Conservation (phyloP, 345 rosid species). For the Turritis glabra region DNA sequence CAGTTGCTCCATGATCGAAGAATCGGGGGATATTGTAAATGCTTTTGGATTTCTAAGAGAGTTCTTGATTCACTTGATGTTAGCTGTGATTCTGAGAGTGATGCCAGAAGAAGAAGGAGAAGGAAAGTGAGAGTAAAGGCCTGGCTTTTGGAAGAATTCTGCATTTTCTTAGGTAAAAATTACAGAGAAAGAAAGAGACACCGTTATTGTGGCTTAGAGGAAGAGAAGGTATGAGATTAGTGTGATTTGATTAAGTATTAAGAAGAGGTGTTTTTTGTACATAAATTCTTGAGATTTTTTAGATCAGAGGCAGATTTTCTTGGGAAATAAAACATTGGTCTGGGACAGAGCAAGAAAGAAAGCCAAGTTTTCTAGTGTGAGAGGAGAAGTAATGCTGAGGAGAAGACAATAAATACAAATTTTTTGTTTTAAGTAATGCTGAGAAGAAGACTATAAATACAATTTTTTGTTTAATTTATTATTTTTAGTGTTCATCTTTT, state of each 20-base stretch:
- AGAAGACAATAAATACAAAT: slow-evolving; percentile 25
- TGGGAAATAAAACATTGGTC: slow-evolving; percentile 15
- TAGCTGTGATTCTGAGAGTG: slow-evolving; percentile 56
- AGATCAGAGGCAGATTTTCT: slow-evolving; percentile 27
- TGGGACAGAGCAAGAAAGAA: slow-evolving; percentile 23
- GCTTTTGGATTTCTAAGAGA: slow-evolving; percentile 67
- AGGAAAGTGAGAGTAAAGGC: slow-evolving; percentile 32
- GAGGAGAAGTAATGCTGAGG: background rate
- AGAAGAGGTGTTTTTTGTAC: slow-evolving; percentile 23
- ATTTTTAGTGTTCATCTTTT: background rate
- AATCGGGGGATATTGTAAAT: slow-evolving; percentile 64
- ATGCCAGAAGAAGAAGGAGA: slow-evolving; percentile 32
- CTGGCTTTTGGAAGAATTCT: slow-evolving; percentile 10
- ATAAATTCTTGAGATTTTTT: slow-evolving; percentile 22
- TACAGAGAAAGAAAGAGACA: background rate
- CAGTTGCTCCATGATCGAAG: slow-evolving; percentile 72
- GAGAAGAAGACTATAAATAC: slow-evolving; percentile 28
- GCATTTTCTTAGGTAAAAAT: slow-evolving; percentile 22
- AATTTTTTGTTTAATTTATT: background rate
- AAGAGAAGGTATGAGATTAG: slow-evolving; percentile 23
- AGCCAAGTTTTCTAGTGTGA: background rate
- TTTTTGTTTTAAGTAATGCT: background rate
- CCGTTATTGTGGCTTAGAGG: background rate
- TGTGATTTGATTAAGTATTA: background rate
- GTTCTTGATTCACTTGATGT: slow-evolving; percentile 53